Evolutionary conservation across 2,329 filamentous ascomycete genomes (phyloP), one percentile per base, ranked within the genome.

Genomic region (Calycina marina): DNA sequence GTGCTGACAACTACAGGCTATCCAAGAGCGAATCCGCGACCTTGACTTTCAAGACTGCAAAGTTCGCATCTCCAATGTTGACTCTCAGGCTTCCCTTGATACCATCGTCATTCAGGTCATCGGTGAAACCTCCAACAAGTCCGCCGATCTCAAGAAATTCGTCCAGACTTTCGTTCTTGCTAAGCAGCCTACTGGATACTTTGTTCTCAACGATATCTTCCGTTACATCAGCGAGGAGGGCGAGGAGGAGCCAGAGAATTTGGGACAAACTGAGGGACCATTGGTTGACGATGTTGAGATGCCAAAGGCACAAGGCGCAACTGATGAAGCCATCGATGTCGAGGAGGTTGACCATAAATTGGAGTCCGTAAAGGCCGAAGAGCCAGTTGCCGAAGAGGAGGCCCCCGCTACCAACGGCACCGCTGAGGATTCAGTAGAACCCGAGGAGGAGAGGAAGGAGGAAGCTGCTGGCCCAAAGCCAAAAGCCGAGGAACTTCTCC

Each of bases 41-140:
- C 77, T 96, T 43, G 81, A 92, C 46, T 93, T 93, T 66, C 82
- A 93, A 56, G 85, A 96, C 58, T 92, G 83, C 73, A 98, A 98
- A 65, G 88, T 98, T 51, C 84, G 90, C 55, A 82, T 98, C 48
- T 81, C 88, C 57, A 98, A 98, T 53, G 90, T 98, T 51, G 90
- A 98, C 59, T 88, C 86, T 12, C 88, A 98, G 61, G 78, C 79
- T 41, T 94, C 88, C 6, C 80, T 77, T 56, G 75, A 86, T 40
- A 92, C 86, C 62, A 96, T 98, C 47, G 77, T 98, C 48, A 92
- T 98, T 51, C 86, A 93, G 58, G 90, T 96, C 49, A 94, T 98
- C 53, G 90, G 90, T 44, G 88, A 96, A 61, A 92, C 90, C 50
- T 93, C 86, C 50, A 94, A 93, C 72, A 92, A 92, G 59, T 75